phyloP scores from a whole-genome alignment of 2,329 filamentous ascomycete genomes.

The Tolypocladium album region DNA sequence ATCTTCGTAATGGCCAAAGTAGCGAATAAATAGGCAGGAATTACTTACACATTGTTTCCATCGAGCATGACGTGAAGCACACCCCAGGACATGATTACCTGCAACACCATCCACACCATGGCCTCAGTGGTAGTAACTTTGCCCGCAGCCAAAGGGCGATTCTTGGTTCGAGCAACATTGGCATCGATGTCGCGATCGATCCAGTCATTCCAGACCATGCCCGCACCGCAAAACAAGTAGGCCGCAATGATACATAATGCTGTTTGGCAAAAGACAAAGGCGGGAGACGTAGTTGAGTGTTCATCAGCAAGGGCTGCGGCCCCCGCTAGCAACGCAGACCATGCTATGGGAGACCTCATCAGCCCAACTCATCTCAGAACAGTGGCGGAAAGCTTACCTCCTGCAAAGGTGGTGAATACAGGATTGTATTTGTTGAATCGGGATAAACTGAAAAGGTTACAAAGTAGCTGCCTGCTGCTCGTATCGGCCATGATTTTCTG shows the following conservation, averaged over 20 bases:
- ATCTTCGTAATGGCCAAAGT: neutral
- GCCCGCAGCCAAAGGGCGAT: conserved; percentile 14
- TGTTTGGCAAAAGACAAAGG: conserved; percentile 11
- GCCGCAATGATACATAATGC: conserved; percentile 11
- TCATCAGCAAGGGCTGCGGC: neutral
- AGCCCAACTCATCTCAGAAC: neutral
- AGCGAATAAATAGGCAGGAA: neutral
- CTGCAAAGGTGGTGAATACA: conserved; percentile 1
- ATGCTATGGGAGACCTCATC: neutral
- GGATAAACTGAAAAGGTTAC: neutral
- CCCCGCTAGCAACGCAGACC: neutral
- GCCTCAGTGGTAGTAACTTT: conserved; percentile 11
- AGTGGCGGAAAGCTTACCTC: neutral
- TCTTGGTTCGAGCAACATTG: conserved; percentile 15
- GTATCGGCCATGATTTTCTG: neutral
- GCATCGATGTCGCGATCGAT: conserved; percentile 16
- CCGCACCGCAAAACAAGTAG: conserved; percentile 16
- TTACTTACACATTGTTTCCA: conserved; percentile 1
- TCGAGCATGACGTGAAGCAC: neutral
- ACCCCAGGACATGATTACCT: neutral
- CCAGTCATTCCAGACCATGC: conserved; percentile 20
- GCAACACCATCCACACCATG: conserved; percentile 1
- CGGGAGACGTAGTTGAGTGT: neutral
- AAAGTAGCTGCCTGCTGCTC: neutral
- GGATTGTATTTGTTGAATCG: conserved; percentile 3